These are phyloP conservation scores for Pythium myriotylum DNA, from an alignment of 352 stramenopile genomes.

Conservation along the genomic window DNA sequence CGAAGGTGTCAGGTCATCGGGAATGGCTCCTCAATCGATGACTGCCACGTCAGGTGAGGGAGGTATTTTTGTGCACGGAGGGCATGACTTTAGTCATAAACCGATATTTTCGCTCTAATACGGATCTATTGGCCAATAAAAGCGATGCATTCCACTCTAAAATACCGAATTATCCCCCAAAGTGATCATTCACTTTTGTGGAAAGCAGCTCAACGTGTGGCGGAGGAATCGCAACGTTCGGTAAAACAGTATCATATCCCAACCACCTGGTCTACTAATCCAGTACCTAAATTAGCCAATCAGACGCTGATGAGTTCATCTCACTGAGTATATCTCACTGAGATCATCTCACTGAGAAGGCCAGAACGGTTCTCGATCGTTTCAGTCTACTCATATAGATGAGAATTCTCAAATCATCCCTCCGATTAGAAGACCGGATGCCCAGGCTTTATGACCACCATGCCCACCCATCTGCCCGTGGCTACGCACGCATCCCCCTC, in stretches of 20 bases:
- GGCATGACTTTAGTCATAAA: too few relatives aligned
- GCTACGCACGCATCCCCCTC: conserved; percentile 22
- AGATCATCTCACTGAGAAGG: too few relatives aligned
- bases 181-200: conserved; percentile 2
- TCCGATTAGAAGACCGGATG: conserved; percentile 19
- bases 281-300: conserved; percentile 4
- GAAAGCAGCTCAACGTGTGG: neutral
- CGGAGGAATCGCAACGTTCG: neutral
- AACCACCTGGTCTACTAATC: neutral
- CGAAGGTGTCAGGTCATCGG: conserved; percentile 32
- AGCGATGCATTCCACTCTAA: neutral
- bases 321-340: too few relatives aligned
- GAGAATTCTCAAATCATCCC: neutral
- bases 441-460: conserved; percentile 15
- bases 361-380: too few relatives aligned
- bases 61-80: conserved; percentile 27
- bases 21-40: conserved; percentile 6
- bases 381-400: too few relatives aligned
- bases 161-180: neutral
- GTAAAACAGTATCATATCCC: conserved; percentile 2
- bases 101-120: too few relatives aligned
- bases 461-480: conserved; percentile 27
- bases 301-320: too few relatives aligned
- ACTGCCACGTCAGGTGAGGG: conserved; percentile 18
- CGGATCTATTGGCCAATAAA: conserved; percentile 1